phyloP scores from a whole-genome alignment of 805 yeast species.

The Komagataella pseudopastoris region DNA sequence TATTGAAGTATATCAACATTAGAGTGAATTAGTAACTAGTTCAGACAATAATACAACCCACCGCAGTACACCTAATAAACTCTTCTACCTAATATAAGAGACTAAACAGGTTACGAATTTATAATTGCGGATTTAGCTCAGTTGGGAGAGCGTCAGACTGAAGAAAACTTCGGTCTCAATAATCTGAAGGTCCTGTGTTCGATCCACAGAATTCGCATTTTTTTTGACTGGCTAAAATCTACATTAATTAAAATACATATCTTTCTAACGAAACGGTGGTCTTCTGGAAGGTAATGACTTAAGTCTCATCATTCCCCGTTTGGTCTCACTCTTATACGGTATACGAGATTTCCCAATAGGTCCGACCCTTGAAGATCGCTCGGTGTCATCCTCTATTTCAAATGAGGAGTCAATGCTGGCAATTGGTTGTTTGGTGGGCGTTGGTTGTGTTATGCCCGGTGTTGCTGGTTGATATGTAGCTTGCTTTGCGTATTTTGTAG shows the following conservation, averaged over 20 bases:
- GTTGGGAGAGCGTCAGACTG: conserved; percentile 1
- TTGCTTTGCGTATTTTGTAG: neutral
- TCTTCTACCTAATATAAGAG: neutral
- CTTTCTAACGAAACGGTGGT: neutral
- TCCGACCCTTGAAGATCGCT: neutral
- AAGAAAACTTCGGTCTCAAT: conserved; percentile 1
- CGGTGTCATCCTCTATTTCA: neutral
- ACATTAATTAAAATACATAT: neutral
- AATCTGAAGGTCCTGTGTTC: conserved; percentile 84
- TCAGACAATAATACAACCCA: no score
- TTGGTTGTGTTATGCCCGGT: neutral
- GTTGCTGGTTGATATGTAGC: neutral
- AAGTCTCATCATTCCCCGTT: neutral
- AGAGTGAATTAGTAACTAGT: no score
- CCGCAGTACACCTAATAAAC: no score
- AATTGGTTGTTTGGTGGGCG: neutral
- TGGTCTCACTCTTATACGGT: neutral
- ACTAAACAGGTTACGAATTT: neutral
- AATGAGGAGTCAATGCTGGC: neutral
- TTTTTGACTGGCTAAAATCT: neutral
- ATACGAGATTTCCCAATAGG: neutral
- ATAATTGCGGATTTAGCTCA: conserved; percentile 1
- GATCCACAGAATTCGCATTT: conserved; percentile 63
- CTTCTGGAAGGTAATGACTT: neutral
- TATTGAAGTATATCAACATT: no score